Base-by-base conservation (phyloP, 2,329 filamentous ascomycete species). In the Beauveria australis region DNA sequence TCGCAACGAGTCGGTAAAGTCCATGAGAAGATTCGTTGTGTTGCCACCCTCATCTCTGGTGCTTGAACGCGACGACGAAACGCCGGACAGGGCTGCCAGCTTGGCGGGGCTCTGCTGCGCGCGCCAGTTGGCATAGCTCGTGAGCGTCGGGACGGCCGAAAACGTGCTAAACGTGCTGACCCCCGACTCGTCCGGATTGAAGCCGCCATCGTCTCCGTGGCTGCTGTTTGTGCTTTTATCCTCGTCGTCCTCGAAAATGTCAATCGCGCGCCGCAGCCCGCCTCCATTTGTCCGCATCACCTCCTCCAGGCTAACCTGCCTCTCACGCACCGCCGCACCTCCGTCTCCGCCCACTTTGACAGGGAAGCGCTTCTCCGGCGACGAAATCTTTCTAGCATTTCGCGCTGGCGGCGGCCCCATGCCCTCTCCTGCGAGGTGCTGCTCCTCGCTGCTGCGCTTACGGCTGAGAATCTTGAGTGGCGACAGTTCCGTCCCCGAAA, bases 81-180 rank as follows among this genome's bases (percentile, higher is more conserved):
- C 30, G 74, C 73, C 5, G 67, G 65, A 5, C 76, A 73, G 46
- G 76, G 75, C 73, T 64, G 74, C 77, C 67, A 74, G 72, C 67
- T 84, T 87, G 26, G 78, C 76, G 16, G 86, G 85, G 47, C 81
- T 88, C 28, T 52, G 48, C 48, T 53, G 37, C 63, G 88, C 84
- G 60, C 87, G 85, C 59, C 94, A 76, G 64, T 86, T 86, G 9
- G 90, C 87, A 68, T 95, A 91, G 68, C 87, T 86, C 22, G 91
- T 94, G 84, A 94, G 85, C 67, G 93, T 91, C 6, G 91, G 91
- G 59, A 96, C 85, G 9, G 91, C 91, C 1, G 93, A 97, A 74
- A 97, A 97, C 14, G 83, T 86, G 77, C 91, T 96, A 71, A 96
- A 89, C 3, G 87, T 87, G 80, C 91, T 96, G 73, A 91, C 80